phyloP scores from a whole-genome alignment of 2,329 filamentous ascomycete genomes.

The Penicillium capsulatum region DNA sequence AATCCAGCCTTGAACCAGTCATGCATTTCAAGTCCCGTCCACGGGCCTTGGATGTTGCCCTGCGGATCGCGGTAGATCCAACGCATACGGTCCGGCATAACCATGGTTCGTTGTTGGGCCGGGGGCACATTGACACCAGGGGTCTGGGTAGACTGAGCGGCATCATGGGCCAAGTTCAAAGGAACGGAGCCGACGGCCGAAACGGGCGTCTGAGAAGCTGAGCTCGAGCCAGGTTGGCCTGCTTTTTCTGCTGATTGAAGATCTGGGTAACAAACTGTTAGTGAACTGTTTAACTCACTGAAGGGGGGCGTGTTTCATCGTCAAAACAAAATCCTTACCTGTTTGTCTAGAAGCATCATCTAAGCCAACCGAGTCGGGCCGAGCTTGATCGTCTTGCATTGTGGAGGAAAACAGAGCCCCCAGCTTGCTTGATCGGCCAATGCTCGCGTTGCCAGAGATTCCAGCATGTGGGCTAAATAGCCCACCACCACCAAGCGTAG shows the following conservation, averaged over 20 bases:
- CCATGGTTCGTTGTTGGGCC: slow-evolving; percentile 79
- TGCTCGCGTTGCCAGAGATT: slow-evolving; percentile 58
- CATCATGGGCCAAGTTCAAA: slow-evolving; percentile 30
- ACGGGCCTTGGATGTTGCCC: slow-evolving; percentile 86
- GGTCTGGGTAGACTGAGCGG: slow-evolving; percentile 31
- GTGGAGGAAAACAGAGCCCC: slow-evolving; percentile 83
- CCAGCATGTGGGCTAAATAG: slow-evolving; percentile 62
- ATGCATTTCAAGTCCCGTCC: slow-evolving; percentile 97
- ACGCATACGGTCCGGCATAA: slow-evolving; percentile 97
- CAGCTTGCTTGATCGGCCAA: slow-evolving; percentile 74
- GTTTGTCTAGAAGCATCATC: slow-evolving; percentile 55
- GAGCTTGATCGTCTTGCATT: slow-evolving; percentile 61
- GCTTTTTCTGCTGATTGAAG: slow-evolving; percentile 28
- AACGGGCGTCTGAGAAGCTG: slow-evolving; percentile 35
- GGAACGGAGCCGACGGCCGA: slow-evolving; percentile 35
- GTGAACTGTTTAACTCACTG: background rate
- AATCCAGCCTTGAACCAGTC: slow-evolving; percentile 99
- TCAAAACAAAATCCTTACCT: background rate
- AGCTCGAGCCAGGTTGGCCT: slow-evolving; percentile 29
- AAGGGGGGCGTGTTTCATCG: too few relatives aligned
- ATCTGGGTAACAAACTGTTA: slow-evolving; percentile 13
- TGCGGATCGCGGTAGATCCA: slow-evolving; percentile 98
- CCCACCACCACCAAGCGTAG: slow-evolving; percentile 41
- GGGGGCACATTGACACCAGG: slow-evolving; percentile 59
- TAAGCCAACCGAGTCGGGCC: slow-evolving; percentile 59